These are phyloP conservation scores for Neoarthrinium moseri DNA, from an alignment of 2,329 filamentous ascomycete species.

Conservation along the genomic window DNA sequence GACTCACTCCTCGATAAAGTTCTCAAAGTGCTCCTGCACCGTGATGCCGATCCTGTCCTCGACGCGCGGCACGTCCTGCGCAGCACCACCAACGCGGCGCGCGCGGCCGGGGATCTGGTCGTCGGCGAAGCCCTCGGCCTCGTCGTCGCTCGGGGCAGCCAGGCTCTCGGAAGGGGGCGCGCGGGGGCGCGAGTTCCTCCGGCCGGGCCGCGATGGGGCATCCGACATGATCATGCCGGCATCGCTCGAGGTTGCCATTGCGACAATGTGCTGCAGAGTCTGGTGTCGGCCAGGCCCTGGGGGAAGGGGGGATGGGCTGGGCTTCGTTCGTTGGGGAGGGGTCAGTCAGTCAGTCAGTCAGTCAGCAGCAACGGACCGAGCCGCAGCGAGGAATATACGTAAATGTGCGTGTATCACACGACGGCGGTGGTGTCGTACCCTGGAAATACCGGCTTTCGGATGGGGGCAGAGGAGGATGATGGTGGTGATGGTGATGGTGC, in stretches of 20 bases:
- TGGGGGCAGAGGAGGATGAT: no score
- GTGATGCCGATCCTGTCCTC: slow-evolving; percentile 75
- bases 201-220: slow-evolving; percentile 20
- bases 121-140: slow-evolving; percentile 61
- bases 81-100: slow-evolving; percentile 45
- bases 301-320: no score
- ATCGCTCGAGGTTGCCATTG: slow-evolving; percentile 55
- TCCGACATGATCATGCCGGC: slow-evolving; percentile 58
- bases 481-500: not conserved
- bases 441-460: no score
- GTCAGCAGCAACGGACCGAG: no score
- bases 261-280: not conserved
- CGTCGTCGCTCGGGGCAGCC: slow-evolving; percentile 61
- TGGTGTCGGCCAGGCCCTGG: no score
- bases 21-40: slow-evolving; percentile 74
- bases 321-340: no score
- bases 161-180: slow-evolving; percentile 63
- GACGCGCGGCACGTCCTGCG: slow-evolving; percentile 63
- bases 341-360: no score
- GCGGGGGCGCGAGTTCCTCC: slow-evolving; percentile 38
- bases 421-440: no score
- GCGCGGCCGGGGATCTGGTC: slow-evolving; percentile 58
- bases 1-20: slow-evolving; percentile 73
- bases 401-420: no score
- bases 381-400: no score